These are phyloP conservation scores for Sorghum bicolor DNA, from an alignment of 176 grass and related monocot species.

Conservation along the genomic window DNA sequence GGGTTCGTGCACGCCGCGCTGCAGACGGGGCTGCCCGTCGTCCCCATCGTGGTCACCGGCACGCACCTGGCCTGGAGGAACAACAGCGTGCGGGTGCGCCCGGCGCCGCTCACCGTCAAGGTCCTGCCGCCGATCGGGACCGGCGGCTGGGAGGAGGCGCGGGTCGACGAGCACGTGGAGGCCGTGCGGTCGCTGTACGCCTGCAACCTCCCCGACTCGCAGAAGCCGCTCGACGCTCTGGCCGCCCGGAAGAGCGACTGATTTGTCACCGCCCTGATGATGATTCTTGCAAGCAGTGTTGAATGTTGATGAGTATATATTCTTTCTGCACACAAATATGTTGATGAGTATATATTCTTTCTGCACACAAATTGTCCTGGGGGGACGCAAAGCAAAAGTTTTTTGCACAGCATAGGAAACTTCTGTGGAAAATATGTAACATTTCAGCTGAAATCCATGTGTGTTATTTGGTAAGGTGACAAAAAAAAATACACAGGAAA, in stretches of 20 bases:
- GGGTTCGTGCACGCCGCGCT: constrained; percentile 49
- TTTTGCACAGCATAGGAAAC: background rate
- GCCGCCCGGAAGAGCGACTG: background rate
- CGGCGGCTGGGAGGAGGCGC: constrained; percentile 33
- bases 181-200: background rate
- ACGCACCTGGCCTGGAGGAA: constrained; percentile 44
- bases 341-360: too few species aligned
- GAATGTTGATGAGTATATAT: too few species aligned
- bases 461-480: background rate
- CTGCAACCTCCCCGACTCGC: background rate
- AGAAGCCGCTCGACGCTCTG: background rate
- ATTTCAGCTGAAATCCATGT: background rate
- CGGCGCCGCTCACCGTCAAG: constrained; percentile 44
- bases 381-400: too few species aligned
- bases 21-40: constrained; percentile 47
- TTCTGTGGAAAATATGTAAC: background rate
- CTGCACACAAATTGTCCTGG: too few species aligned
- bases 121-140: constrained; percentile 44
- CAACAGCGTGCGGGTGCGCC: constrained; percentile 42
- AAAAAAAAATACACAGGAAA: background rate
- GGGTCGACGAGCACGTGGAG: constrained; percentile 36
- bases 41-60: constrained; percentile 46
- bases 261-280: too few species aligned
- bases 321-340: too few species aligned
- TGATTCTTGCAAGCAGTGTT: too few species aligned